Percentiles rank a stretch among this genome's conserved stretches.
Conservation (phyloP, 2,329 filamentous ascomycete genomes). For the Cordyceps pruinosa region DNA sequence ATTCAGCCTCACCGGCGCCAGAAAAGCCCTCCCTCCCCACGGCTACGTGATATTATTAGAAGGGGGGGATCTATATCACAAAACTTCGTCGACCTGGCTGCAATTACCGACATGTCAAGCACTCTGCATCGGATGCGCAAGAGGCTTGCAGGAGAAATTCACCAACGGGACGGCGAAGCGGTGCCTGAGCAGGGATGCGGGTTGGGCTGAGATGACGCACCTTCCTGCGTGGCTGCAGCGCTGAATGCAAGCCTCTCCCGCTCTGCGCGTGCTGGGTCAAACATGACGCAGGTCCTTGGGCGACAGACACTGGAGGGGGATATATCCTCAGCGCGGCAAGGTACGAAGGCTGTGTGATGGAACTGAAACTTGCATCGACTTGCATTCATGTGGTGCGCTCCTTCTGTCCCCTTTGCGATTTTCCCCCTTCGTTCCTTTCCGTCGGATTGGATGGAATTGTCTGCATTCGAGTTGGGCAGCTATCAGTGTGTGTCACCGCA, state of each 20-base stretch:
- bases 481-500: neutral
- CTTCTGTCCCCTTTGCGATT: neutral
- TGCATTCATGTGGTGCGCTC: neutral
- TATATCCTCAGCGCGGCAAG: neutral
- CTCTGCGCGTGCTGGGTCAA: neutral
- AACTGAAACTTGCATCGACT: conserved; percentile 5
- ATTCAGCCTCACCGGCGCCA: neutral
- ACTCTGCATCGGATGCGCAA: neutral
- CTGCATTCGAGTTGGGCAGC: neutral
- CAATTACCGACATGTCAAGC: neutral
- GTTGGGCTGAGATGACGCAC: neutral
- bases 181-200: neutral
- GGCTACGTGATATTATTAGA: neutral
- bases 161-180: neutral
- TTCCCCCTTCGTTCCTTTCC: neutral
- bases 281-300: neutral
- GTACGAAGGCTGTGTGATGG: neutral
- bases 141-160: neutral
- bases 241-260: conserved; percentile 7
- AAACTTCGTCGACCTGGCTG: neutral
- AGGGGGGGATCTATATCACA: neutral
- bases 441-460: neutral
- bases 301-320: neutral
- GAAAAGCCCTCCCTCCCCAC: neutral
- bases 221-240: neutral